phyloP scores from a whole-genome alignment of 306 rosid genomes.

The Castanea crenata region DNA sequence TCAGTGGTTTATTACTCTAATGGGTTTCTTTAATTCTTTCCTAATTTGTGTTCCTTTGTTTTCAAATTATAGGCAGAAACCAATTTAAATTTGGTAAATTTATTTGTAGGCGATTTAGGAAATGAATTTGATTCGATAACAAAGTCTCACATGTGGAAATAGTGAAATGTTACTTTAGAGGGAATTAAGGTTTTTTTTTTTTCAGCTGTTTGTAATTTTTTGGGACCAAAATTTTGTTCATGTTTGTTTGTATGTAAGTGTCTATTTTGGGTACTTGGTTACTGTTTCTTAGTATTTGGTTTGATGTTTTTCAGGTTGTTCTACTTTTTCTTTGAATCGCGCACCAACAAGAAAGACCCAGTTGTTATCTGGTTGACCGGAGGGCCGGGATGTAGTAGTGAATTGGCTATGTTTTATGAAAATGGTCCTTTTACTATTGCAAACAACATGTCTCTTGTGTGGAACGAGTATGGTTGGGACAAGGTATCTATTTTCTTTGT shows the following conservation, averaged over 20 bases:
- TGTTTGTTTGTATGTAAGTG: not conserved
- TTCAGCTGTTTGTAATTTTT: not conserved
- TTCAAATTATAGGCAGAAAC: not conserved
- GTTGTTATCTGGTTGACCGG: conserved; percentile 97
- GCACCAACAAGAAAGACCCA: conserved; percentile 76
- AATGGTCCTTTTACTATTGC: conserved; percentile 89
- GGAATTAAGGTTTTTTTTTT: not conserved
- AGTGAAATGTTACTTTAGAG: not conserved
- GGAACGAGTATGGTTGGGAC: conserved; percentile 97
- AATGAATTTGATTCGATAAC: not conserved
- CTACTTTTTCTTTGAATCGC: conserved; percentile 89
- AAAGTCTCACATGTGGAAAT: not conserved
- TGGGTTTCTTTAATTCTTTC: not conserved
- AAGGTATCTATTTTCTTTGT: conserved; percentile 42
- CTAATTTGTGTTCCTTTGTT: not conserved
- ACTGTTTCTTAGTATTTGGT: conserved; percentile 12
- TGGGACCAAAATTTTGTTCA: not conserved
- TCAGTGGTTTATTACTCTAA: not conserved
- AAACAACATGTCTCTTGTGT: conserved; percentile 79
- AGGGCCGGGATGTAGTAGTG: conserved; percentile 99
- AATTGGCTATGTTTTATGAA: conserved; percentile 91
- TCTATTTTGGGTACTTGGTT: not conserved
- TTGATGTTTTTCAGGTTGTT: conserved; percentile 65
- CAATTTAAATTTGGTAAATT: not conserved
- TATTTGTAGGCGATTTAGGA: not conserved